Base-by-base conservation (phyloP, 1,284 basidiomycete genomes). In the Flammula alnicola region DNA sequence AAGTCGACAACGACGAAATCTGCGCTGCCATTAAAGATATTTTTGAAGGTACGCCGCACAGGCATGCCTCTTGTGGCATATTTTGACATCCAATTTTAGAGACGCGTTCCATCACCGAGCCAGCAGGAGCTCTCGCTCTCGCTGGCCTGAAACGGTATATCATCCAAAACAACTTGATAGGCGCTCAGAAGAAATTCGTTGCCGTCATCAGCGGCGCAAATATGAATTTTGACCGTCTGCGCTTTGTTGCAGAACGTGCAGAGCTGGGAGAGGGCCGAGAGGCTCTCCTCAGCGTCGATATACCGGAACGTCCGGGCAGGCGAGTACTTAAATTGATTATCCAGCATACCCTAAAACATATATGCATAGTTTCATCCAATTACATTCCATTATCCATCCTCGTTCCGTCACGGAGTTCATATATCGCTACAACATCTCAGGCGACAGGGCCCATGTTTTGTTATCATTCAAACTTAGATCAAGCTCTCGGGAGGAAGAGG, bases 21-120 rank as follows among this genome's bases (percentile, higher is more conserved):
- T 99, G 97, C 66, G 97, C 97, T 3, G 95, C 95, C 12, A 98
- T 99, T 75, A 98, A 98, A 72, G 97, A 99, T 65, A 88, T 98
- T 20, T 99, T 98, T 63, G 95, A 99, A 78, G 95, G 95, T 93
- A 55, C 57, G 72, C 62, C 1, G 20, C 26, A 19, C 19, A 6
- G 9, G 23, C 16, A 35, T 17, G 36, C 37, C 48, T 29, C n/a
- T 53, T 26, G 26, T 47, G 11, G 33, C 39, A 32, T 26, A 41
- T 43, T 27, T 49, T 51, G 36, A 42, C 26, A 17, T 40, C 20
- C 23, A 19, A 26, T 44, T 5, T 42, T 39, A 98, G 95, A 98
- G 66, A 97, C 95, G 0, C 84, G 95, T 37, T 95, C 92, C 19
- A 82, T 97, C 31, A 96, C 96, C 1, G 97, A 99, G 70, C 97